Base-by-base conservation (phyloP, 768 basidiomycete genomes). In the Mycena vulgaris region DNA sequence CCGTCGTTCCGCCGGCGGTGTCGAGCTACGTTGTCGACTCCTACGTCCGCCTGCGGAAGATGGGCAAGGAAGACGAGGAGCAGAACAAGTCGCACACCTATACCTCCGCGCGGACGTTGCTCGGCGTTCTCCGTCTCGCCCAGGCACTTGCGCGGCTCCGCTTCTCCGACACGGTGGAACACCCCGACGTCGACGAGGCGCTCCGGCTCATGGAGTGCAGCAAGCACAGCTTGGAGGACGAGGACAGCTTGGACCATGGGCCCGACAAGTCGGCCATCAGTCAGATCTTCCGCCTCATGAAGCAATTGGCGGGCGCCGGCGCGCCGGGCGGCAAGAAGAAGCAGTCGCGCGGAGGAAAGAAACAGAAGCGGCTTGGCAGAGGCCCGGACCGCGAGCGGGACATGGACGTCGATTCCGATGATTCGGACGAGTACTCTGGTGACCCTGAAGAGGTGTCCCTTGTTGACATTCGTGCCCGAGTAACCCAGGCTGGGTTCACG, bases 151-250 rank as follows among this genome's bases (percentile, higher is more conserved):
- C 98, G 0, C 93, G 98, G 21, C 86, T 99, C 30, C 92, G 97
- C 40, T 95, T 92, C 83, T 89, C 93, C 58, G 89, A 93, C 75
- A 83, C 83, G 2, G 98, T 99, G 45, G 91, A 91, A 56, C 90
- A 92, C 64, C 87, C 88, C 42, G 98, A 99, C 78, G 96, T 99
- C 16, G 96, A 99, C 77, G 98, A 99, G 81, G 98, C 98, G 2
- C 85, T 99, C 70, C 91, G 98, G 42, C 84, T 99, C 69, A 99
- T 99, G 97, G 95, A 96, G 68, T 95, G 94, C 74, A 95, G 94
- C 83, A 99, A 99, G 80, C 93, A 95, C 77, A 95, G 92, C 76
- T 83, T 99, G 74, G 86, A 90, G 63, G 95, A 97, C 51, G 95
- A 95, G 14, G 89, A 90, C 23, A 92, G 93, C 48, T 86, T 87